Evolutionary conservation across 371 early-diverging fungal genomes (phyloP), one percentile per base, ranked within the genome.

Genomic region (Fennellomyces sp.): DNA sequence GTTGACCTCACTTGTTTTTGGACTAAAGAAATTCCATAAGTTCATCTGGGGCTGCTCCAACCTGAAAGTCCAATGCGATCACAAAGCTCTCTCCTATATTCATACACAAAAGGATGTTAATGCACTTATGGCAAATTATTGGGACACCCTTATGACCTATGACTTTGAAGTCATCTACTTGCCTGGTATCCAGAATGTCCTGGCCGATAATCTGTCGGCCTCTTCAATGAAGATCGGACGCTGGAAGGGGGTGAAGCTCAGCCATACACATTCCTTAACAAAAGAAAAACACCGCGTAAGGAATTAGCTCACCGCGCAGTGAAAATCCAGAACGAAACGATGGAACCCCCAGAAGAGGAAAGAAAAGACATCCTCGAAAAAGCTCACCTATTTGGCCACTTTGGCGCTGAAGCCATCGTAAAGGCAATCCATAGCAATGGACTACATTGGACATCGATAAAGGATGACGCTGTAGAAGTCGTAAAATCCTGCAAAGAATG

Each of bases 11-110:
- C 29, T 67, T 1, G 35, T 67, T 68, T 53, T 28, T 29, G 59
- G 50, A 3, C 39, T 65, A 2, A 42, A 28, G 0, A 65, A 60
- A 33, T 71, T 76, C 49, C 69, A 70, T 31, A 42, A 63, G 35
- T 75, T 58, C 49, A 17, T 77, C 0, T 75, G 69, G 74, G 72
- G 69, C n/a, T n/a, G n/a, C n/a, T n/a, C n/a, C n/a, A n/a, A n/a
- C n/a, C n/a, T n/a, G n/a, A n/a, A 7, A 33, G 21, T 25, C 15
- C 10, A 0, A 66, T 72, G 58, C 6, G 69, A 71, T 49, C 76
- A 69, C 21, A 60, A 61, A 0, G 61, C 65, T 10, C 42, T 70
- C 0, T 30, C 42, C 1, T 69, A 61, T 52, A 15, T 75, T 2
- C 61, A 67, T 19, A 41, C 61, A 23, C 70, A 75, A 33, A 63